Evolutionary conservation across 2,329 filamentous ascomycete species (phyloP).

Genomic region (Penicillium nordicum): DNA sequence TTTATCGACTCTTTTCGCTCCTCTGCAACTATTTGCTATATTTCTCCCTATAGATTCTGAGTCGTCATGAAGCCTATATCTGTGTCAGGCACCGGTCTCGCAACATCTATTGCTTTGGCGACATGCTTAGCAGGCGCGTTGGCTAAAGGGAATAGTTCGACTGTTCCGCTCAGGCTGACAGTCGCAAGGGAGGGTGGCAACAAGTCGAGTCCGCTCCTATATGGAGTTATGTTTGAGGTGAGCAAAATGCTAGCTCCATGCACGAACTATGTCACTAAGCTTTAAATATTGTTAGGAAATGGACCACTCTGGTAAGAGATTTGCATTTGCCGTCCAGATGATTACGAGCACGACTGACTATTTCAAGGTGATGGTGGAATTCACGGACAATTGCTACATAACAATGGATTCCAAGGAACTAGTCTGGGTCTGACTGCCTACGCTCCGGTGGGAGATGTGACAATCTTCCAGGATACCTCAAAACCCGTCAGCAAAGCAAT

Average conservation of each 20-base stretch:
- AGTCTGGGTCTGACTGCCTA: slow-evolving; percentile 27
- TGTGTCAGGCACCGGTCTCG: neutral
- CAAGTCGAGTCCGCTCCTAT: slow-evolving; percentile 32
- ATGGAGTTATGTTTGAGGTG: slow-evolving; percentile 40
- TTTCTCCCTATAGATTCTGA: neutral
- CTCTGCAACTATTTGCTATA: neutral
- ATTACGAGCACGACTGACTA: neutral
- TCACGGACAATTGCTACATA: slow-evolving; percentile 33
- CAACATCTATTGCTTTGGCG: neutral
- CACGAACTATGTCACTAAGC: neutral
- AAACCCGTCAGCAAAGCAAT: slow-evolving; percentile 30
- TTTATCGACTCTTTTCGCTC: neutral
- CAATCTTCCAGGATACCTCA: slow-evolving; percentile 23
- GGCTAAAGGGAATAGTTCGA: neutral
- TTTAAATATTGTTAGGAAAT: slow-evolving; percentile 26
- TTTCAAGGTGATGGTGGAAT: slow-evolving; percentile 32
- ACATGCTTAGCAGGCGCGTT: neutral
- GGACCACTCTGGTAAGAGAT: slow-evolving; percentile 30
- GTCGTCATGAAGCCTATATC: slow-evolving; percentile 4
- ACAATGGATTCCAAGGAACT: slow-evolving; percentile 35
- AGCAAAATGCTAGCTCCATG: neutral
- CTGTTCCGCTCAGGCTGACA: slow-evolving; percentile 25
- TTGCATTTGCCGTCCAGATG: neutral
- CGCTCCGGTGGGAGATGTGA: slow-evolving; percentile 25
- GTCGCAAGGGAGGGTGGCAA: slow-evolving; percentile 29